A percentile compares a stretch with the other conserved stretches of the same genome.
phyloP scores from a whole-genome alignment of 345 rosid species.

The Linum tenue region DNA sequence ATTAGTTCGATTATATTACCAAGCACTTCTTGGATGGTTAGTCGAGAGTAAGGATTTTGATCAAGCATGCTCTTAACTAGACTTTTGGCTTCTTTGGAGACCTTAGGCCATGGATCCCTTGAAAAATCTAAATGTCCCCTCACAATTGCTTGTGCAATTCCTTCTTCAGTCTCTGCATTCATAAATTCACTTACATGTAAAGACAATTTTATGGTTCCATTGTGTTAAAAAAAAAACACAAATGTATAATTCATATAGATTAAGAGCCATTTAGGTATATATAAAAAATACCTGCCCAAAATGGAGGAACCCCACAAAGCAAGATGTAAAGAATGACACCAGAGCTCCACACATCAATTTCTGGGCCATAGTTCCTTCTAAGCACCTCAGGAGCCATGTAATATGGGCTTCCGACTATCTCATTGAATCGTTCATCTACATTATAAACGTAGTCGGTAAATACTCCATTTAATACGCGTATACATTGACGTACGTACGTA shows the following conservation, averaged over 20 bases:
- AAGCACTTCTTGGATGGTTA: conserved; percentile 55
- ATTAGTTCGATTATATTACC: conserved; percentile 42
- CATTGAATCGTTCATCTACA: conserved; percentile 47
- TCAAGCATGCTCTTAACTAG: conserved; percentile 63
- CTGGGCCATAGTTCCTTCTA: conserved; percentile 57
- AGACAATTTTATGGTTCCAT: no score
- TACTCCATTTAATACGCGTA: no score
- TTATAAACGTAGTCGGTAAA: no score
- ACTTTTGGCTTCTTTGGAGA: conserved; percentile 57
- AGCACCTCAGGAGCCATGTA: conserved; percentile 86
- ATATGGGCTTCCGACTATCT: conserved; percentile 74
- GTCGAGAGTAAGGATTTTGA: conserved; percentile 50
- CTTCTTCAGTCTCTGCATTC: conserved; percentile 62
- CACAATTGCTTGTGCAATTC: conserved; percentile 69
- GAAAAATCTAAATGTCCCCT: conserved; percentile 46
- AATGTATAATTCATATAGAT: no score
- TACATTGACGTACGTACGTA: no score
- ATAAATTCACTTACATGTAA: neutral
- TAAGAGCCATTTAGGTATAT: no score
- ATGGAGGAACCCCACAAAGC: conserved; percentile 84
- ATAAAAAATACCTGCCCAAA: conserved; percentile 54
- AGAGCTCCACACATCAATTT: conserved; percentile 74
- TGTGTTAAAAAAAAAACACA: no score
- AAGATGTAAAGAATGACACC: conserved; percentile 70
- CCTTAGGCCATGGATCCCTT: conserved; percentile 79